Percentiles rank a stretch among this genome's conserved stretches.
These are phyloP conservation scores for Clarireedia sp. DNA, from an alignment of 2,329 filamentous ascomycete species.

Conservation along the genomic window DNA sequence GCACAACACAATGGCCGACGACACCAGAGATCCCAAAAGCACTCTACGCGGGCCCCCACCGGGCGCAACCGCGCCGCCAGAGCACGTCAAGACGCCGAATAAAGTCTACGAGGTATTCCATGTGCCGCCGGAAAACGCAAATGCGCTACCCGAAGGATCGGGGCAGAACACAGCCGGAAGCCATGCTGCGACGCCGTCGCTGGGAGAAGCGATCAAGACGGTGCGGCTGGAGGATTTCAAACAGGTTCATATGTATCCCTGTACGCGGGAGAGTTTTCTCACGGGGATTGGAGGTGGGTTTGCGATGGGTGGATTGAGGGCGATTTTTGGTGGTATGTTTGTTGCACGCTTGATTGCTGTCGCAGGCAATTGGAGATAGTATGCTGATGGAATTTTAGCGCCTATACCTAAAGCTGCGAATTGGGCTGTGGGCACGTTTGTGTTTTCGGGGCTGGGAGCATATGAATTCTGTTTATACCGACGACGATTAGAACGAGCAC, in stretches of 20 bases:
- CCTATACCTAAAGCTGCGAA: slow-evolving; percentile 63
- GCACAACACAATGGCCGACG: slow-evolving; percentile 27
- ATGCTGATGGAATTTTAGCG: slow-evolving; percentile 32
- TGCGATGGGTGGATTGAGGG: slow-evolving; percentile 64
- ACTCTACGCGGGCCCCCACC: slow-evolving; percentile 29
- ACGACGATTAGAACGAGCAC: slow-evolving; percentile 65
- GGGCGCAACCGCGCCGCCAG: slow-evolving; percentile 29
- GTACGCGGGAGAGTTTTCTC: slow-evolving; percentile 73
- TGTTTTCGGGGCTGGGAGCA: slow-evolving; percentile 58
- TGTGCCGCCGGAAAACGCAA: slow-evolving; percentile 24
- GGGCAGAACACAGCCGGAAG: slow-evolving; percentile 29
- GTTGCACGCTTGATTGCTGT: not conserved
- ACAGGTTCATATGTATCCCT: slow-evolving; percentile 70
- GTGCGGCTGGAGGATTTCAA: slow-evolving; percentile 63
- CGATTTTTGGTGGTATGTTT: slow-evolving; percentile 62
- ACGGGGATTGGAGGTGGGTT: slow-evolving; percentile 77
- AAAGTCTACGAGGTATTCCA: slow-evolving; percentile 36
- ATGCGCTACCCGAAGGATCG: slow-evolving; percentile 28
- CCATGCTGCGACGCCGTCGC: slow-evolving; percentile 30
- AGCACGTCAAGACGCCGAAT: slow-evolving; percentile 29
- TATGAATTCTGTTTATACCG: slow-evolving; percentile 81
- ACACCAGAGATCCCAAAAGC: slow-evolving; percentile 27
- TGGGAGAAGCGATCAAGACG: slow-evolving; percentile 57
- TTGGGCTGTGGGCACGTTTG: slow-evolving; percentile 76
- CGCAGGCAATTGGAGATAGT: not conserved